phyloP scores from a whole-genome alignment of 2,329 filamentous ascomycete genomes.

The Mollisia scopiformis region DNA sequence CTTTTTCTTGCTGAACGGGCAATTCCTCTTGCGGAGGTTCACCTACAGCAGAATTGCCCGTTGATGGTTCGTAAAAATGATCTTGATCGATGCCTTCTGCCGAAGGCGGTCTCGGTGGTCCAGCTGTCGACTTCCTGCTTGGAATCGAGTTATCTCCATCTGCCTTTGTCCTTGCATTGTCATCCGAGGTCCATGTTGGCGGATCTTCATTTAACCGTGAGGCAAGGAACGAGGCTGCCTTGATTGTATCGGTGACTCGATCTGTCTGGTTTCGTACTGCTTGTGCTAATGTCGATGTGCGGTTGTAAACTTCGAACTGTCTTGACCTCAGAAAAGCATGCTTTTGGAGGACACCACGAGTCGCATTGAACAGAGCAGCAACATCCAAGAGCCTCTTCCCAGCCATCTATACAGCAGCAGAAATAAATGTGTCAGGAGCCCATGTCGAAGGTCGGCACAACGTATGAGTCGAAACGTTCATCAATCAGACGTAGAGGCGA shows the following conservation, averaged over 20 bases:
- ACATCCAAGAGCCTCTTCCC: conserved; percentile 71
- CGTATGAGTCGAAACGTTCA: neutral
- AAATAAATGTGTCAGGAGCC: conserved; percentile 11
- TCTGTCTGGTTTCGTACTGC: conserved; percentile 64
- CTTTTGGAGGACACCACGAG: conserved; percentile 66
- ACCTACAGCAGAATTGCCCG: conserved; percentile 43
- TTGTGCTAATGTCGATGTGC: conserved; percentile 67
- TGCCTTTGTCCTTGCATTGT: conserved; percentile 6
- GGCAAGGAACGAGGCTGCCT: conserved; percentile 62
- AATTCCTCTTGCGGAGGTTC: conserved; percentile 42
- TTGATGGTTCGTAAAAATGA: conserved; percentile 50
- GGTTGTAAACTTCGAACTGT: conserved; percentile 64
- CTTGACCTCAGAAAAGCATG: conserved; percentile 60
- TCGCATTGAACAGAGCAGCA: conserved; percentile 70
- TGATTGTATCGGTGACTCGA: conserved; percentile 60
- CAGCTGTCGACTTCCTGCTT: conserved; percentile 35
- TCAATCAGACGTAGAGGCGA: neutral
- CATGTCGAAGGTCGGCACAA: conserved; percentile 19
- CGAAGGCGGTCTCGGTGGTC: conserved; percentile 18
- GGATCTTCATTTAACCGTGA: conserved; percentile 56
- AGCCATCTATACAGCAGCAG: conserved; percentile 45
- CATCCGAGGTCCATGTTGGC: conserved; percentile 33
- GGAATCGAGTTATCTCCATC: conserved; percentile 24
- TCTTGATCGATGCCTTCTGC: conserved; percentile 50
- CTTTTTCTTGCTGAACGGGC: conserved; percentile 48